A percentile compares a stretch with the other conserved stretches of the same genome.
Evolutionary conservation across 371 early-diverging fungal species (phyloP).

Genomic region (Globomyces sp.): DNA sequence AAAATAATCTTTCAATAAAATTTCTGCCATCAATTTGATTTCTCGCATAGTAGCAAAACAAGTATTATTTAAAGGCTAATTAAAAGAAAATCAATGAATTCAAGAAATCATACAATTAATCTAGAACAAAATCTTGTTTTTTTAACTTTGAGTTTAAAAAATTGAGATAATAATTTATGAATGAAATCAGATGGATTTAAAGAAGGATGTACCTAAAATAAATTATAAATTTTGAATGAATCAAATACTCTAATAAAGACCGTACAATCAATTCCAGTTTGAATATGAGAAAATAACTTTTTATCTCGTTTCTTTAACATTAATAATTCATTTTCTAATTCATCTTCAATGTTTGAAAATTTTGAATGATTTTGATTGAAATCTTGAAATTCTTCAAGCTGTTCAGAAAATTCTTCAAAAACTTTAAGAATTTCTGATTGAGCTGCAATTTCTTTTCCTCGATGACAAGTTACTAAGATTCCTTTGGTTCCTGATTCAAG

Average conservation of each 20-base stretch:
- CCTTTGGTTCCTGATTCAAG: constrained; percentile 11
- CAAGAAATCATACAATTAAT: background rate
- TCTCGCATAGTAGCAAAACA: constrained; percentile 5
- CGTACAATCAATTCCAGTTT: background rate
- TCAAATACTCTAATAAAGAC: constrained; percentile 5
- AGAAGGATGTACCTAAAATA: background rate
- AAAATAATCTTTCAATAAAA: background rate
- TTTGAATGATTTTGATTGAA: constrained; percentile 6
- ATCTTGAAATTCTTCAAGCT: background rate
- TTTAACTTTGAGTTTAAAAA: constrained; percentile 3
- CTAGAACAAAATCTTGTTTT: constrained; percentile 8
- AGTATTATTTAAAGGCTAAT: background rate
- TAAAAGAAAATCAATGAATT: no score
- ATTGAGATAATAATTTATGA: background rate
- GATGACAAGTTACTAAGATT: constrained; percentile 12
- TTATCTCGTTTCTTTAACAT: constrained; percentile 1
- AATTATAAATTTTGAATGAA: background rate
- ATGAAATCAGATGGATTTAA: constrained; percentile 3
- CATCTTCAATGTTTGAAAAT: background rate
- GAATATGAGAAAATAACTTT: constrained; percentile 3
- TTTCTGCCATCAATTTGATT: constrained; percentile 10
- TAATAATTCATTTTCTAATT: background rate
- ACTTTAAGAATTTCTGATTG: background rate
- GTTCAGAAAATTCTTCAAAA: constrained; percentile 3
- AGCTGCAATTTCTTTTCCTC: constrained; percentile 8